Evolutionary conservation across 345 rosid genomes (phyloP).

Genomic region (Moricandia arvensis): DNA sequence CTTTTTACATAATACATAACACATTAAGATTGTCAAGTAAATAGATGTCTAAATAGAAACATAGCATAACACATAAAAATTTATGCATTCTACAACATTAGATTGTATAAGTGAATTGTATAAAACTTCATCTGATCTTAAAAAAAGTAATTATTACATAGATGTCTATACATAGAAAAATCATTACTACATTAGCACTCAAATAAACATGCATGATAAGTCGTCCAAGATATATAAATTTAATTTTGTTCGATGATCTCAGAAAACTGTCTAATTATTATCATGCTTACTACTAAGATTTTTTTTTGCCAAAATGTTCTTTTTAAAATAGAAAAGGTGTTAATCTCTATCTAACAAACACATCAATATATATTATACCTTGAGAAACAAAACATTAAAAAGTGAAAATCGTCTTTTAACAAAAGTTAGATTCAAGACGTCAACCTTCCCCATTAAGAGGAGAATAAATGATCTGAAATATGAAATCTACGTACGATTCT

Average conservation of each 20-base stretch:
- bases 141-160: too few relatives aligned
- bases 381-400: background rate
- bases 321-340: background rate
- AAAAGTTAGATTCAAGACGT: background rate
- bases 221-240: background rate
- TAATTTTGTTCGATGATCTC: background rate
- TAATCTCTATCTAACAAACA: background rate
- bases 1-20: too few relatives aligned
- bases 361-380: background rate
- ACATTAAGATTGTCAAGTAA: too few relatives aligned
- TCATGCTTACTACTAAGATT: background rate
- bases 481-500: background rate
- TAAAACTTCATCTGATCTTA: too few relatives aligned
- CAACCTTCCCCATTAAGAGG: background rate
- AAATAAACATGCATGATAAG: background rate
- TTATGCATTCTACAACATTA: too few relatives aligned
- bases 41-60: too few relatives aligned
- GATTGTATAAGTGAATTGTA: too few relatives aligned
- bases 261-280: background rate
- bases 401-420: background rate
- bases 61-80: too few relatives aligned
- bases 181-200: background rate
- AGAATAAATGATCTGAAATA: background rate
- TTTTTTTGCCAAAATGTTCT: background rate
- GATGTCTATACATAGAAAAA: background rate